A percentile compares a stretch with the other conserved stretches of the same genome.
These are phyloP conservation scores for Mycosphaerelloides madeirae DNA, from an alignment of 2,329 filamentous ascomycete genomes.

Conservation along the genomic window DNA sequence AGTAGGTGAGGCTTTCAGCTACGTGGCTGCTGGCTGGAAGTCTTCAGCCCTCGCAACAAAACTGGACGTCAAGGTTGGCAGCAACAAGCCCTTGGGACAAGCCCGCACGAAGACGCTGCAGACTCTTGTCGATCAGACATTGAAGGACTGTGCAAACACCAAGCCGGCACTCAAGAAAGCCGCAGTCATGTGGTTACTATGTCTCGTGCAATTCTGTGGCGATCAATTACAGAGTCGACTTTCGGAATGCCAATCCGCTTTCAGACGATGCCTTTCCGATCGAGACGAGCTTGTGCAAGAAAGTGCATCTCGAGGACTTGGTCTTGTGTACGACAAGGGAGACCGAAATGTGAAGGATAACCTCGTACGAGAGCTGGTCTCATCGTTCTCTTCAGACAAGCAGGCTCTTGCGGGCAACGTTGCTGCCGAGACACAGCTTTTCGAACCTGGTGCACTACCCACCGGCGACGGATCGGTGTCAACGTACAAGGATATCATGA, in stretches of 20 bases:
- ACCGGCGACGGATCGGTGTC: conserved; percentile 89
- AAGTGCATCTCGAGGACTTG: conserved; percentile 82
- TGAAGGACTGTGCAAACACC: conserved; percentile 72
- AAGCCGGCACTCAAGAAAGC: conserved; percentile 89
- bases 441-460: conserved; percentile 83
- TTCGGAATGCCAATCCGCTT: conserved; percentile 75
- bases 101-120: conserved; percentile 41
- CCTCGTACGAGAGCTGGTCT: conserved; percentile 80
- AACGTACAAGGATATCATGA: conserved; percentile 97
- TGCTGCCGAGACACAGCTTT: conserved; percentile 84
- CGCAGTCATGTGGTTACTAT: conserved; percentile 92
- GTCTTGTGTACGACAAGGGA: conserved; percentile 91
- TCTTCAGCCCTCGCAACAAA: conserved; percentile 72
- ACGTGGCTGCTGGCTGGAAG: conserved; percentile 73
- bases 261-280: conserved; percentile 80
- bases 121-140: conserved; percentile 63
- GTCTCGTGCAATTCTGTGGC: conserved; percentile 83
- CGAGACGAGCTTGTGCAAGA: conserved; percentile 94
- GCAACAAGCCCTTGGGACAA: conserved; percentile 31
- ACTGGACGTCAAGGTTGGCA: conserved; percentile 63
- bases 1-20: conserved; percentile 80
- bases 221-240: conserved; percentile 73
- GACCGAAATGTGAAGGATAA: conserved; percentile 74
- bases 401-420: conserved; percentile 70
- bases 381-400: conserved; percentile 74